phyloP scores from a whole-genome alignment of 768 basidiomycete species.

The Favolaschia claudopus region DNA sequence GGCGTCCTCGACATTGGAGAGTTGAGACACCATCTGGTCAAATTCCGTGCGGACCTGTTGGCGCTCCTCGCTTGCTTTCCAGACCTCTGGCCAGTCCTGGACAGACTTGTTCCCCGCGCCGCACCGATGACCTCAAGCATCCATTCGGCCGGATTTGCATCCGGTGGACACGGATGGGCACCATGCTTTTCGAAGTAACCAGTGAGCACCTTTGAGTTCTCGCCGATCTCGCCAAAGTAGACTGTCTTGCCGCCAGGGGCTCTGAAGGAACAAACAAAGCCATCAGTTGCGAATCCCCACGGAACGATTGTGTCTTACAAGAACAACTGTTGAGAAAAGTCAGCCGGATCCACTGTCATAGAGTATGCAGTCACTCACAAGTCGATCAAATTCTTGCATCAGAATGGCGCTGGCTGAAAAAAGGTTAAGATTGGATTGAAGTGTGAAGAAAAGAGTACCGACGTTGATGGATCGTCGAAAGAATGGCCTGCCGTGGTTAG shows the following conservation, averaged over 20 bases:
- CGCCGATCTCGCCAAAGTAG: constrained; percentile 67
- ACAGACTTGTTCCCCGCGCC: constrained; percentile 45
- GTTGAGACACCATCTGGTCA: constrained; percentile 26
- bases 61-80: constrained; percentile 48
- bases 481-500: constrained; percentile 60
- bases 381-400: constrained; percentile 60
- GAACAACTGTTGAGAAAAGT: constrained; percentile 7
- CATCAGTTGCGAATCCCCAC: neutral
- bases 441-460: neutral
- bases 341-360: neutral
- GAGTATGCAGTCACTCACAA: constrained; percentile 25
- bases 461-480: constrained; percentile 53
- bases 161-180: constrained; percentile 53
- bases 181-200: constrained; percentile 70
- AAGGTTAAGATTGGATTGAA: neutral
- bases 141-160: constrained; percentile 69
- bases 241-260: constrained; percentile 61
- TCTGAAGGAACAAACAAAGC: constrained; percentile 43
- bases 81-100: constrained; percentile 50
- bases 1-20: constrained; percentile 20
- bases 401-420: constrained; percentile 44
- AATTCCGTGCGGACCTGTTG: constrained; percentile 46
- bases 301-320: neutral
- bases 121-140: constrained; percentile 55
- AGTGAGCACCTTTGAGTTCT: constrained; percentile 56